A percentile compares a stretch with the other conserved stretches of the same genome.
These are phyloP conservation scores for Eremochloa ophiuroides DNA, from an alignment of 176 grass and related monocot genomes.

Conservation along the genomic window DNA sequence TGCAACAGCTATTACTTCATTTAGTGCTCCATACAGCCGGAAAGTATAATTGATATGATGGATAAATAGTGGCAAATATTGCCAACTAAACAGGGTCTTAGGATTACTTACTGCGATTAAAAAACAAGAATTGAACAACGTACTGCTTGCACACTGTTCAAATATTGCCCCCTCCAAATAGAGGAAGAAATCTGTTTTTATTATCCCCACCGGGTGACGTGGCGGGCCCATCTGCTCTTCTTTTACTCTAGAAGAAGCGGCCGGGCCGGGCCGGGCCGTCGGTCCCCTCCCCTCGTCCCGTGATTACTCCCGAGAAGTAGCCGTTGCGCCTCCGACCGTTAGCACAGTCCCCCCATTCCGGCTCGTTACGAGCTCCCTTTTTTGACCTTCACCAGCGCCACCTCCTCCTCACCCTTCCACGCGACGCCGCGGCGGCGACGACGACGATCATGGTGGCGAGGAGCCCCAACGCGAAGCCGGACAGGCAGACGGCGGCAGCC, in stretches of 20 bases:
- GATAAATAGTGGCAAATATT: too few species aligned
- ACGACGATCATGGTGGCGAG: slow-evolving; percentile 70
- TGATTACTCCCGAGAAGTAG: slow-evolving; percentile 42
- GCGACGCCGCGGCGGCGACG: background rate
- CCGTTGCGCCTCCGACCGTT: slow-evolving; percentile 53
- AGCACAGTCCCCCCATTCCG: background rate
- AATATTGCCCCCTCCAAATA: too few species aligned
- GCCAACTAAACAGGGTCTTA: too few species aligned
- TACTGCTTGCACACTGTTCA: too few species aligned
- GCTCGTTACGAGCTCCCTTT: background rate
- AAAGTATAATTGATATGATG: too few species aligned
- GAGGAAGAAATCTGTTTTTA: background rate
- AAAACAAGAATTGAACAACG: background rate
- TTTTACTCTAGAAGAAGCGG: background rate
- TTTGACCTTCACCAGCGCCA: slow-evolving; percentile 18
- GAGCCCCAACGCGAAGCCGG: slow-evolving; percentile 61
- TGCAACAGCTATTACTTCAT: too few species aligned
- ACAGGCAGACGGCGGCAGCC: slow-evolving; percentile 38
- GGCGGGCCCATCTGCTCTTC: background rate
- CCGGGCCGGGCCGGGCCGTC: background rate
- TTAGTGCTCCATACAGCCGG: too few species aligned
- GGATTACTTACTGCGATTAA: background rate
- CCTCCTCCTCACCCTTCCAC: background rate
- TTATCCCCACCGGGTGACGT: background rate
- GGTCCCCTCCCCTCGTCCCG: slow-evolving; percentile 3